Conservation (phyloP, 768 basidiomycete genomes). For the Asterophora lycoperdoides region DNA sequence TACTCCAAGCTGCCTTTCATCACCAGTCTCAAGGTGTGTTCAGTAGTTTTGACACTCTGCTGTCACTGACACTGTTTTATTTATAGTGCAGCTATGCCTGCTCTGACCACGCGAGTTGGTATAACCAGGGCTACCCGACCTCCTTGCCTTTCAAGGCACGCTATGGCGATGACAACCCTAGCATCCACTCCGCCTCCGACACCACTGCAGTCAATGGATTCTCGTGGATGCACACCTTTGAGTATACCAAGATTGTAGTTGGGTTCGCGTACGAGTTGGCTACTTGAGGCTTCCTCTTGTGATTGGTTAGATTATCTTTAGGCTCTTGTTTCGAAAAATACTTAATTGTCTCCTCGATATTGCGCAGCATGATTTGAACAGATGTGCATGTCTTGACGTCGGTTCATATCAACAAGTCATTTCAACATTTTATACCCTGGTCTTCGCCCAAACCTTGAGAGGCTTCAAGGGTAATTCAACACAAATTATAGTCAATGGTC, state of each 20-base stretch:
- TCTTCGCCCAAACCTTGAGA: too few species aligned
- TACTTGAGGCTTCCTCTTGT: slow-evolving; percentile 2
- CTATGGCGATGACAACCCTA: slow-evolving; percentile 24
- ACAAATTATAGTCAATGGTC: too few species aligned
- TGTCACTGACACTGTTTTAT: too few species aligned
- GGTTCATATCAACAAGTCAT: too few species aligned
- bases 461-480: too few species aligned
- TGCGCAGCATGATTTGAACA: too few species aligned
- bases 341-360: too few species aligned
- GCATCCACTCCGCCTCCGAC: slow-evolving; percentile 41
- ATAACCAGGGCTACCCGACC: slow-evolving; percentile 56
- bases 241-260: slow-evolving; percentile 49
- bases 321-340: too few species aligned
- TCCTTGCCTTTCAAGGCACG: slow-evolving; percentile 19
- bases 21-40: slow-evolving; percentile 36
- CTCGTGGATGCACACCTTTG: slow-evolving; percentile 60
- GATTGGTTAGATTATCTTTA: too few species aligned
- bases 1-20: slow-evolving; percentile 40
- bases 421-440: too few species aligned
- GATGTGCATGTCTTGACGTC: too few species aligned
- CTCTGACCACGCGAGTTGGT: slow-evolving; percentile 66
- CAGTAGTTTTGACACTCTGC: too few species aligned
- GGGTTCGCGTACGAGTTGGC: slow-evolving; percentile 16
- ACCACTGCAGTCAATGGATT: slow-evolving; percentile 33
- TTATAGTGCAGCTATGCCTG: slow-evolving; percentile 62